phyloP scores from a whole-genome alignment of 192 early-diverging fungal genomes.

The Oehlia diaphana region DNA sequence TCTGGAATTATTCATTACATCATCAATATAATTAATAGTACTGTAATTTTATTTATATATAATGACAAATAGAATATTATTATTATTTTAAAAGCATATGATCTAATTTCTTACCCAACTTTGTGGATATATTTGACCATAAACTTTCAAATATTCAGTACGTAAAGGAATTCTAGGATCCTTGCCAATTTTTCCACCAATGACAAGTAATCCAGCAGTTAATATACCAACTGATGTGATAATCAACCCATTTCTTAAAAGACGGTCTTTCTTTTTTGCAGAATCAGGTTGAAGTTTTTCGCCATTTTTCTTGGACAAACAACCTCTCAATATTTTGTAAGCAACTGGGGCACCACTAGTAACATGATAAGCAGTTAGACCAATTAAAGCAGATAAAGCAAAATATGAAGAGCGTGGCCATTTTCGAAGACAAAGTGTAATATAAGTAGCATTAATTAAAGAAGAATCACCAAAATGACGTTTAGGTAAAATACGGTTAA shows the following conservation, averaged over 20 bases:
- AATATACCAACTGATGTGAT: slow-evolving; percentile 15
- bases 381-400: not conserved
- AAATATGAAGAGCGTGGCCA: slow-evolving; percentile 20
- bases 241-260: slow-evolving; percentile 14
- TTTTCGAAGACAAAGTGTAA: slow-evolving; percentile 11
- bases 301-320: not conserved
- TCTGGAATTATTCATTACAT: no score
- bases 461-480: slow-evolving; percentile 26
- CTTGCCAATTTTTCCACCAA: slow-evolving; percentile 24
- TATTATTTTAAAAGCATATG: no score
- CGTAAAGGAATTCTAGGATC: slow-evolving; percentile 24
- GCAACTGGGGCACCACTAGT: slow-evolving; percentile 15
- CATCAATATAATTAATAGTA: no score
- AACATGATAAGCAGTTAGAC: slow-evolving; percentile 14
- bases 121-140: slow-evolving; percentile 20
- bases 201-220: slow-evolving; percentile 8
- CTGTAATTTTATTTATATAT: no score
- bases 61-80: no score
- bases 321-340: not conserved
- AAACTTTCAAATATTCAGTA: slow-evolving; percentile 30
- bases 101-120: slow-evolving; percentile 18
- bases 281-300: not conserved
- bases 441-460: slow-evolving; percentile 21
- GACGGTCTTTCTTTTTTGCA: not conserved
- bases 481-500: slow-evolving; percentile 17